A percentile compares a stretch with the other conserved stretches of the same genome.
phyloP scores from a whole-genome alignment of 106 monocot genomes.

The Ottelia alismoides region DNA sequence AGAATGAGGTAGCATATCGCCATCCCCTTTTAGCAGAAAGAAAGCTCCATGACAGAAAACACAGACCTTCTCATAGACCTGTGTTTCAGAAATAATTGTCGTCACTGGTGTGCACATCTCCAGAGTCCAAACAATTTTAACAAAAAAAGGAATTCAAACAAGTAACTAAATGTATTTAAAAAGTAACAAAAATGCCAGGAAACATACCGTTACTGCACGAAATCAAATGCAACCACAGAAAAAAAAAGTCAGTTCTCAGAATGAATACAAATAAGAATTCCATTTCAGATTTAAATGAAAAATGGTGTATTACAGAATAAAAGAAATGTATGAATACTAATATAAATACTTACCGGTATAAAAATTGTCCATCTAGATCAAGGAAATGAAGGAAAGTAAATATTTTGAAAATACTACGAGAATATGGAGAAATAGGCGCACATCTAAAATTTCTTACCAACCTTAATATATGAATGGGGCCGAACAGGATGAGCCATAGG shows the following conservation, averaged over 20 bases:
- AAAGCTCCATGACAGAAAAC: background rate
- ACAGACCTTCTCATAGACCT: conserved; percentile 99
- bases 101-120: too few relatives aligned
- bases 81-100: background rate
- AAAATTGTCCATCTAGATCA: conserved; percentile 96
- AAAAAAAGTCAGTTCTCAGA: background rate
- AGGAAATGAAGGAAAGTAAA: background rate
- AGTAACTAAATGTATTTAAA: background rate
- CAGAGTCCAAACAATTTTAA: too few relatives aligned
- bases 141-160: background rate
- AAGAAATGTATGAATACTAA: background rate
- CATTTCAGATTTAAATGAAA: background rate
- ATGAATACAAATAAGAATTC: background rate
- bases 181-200: background rate
- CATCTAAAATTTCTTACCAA: conserved; percentile 6
- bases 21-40: background rate
- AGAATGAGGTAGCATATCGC: background rate
- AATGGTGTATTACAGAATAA: too few relatives aligned
- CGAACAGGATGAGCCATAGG: conserved; percentile 99
- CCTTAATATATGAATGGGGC: conserved; percentile 99
- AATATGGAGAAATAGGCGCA: background rate
- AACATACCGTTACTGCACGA: conserved; percentile 72
- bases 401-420: background rate
- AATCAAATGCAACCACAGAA: background rate
- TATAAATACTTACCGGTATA: conserved; percentile 56